A percentile compares a stretch with the other conserved stretches of the same genome.
Conservation (phyloP, 352 stramenopile genomes). For the Phytophthora colocasiae region DNA sequence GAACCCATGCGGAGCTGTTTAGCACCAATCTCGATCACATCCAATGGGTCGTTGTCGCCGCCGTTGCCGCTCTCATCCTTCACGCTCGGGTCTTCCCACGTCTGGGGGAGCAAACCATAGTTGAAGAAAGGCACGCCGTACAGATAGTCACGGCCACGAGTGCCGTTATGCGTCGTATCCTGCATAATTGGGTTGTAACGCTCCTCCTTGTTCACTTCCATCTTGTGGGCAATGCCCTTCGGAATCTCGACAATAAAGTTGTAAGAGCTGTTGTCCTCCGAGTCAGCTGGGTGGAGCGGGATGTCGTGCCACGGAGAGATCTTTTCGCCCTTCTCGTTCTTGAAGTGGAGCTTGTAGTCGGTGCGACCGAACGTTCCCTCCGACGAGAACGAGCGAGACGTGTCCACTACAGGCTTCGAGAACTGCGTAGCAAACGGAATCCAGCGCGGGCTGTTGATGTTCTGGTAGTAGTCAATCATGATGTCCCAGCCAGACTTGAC, state of each 20-base stretch:
- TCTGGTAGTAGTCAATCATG: slow-evolving; percentile 99
- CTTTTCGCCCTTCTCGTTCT: slow-evolving; percentile 67
- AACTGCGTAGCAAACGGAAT: slow-evolving; percentile 85
- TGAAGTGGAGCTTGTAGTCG: slow-evolving; percentile 82
- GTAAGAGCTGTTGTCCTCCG: slow-evolving; percentile 70
- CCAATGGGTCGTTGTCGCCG: slow-evolving; percentile 98
- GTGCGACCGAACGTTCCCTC: slow-evolving; percentile 72
- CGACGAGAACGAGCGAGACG: slow-evolving; percentile 56
- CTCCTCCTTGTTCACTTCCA: slow-evolving; percentile 98
- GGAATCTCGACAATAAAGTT: slow-evolving; percentile 99
- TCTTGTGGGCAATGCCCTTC: slow-evolving; percentile 98
- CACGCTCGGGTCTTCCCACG: slow-evolving; percentile 97
- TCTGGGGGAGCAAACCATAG: slow-evolving; percentile 98
- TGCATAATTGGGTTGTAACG: slow-evolving; percentile 98
- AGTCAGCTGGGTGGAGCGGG: slow-evolving; percentile 72
- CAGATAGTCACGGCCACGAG: slow-evolving; percentile 95
- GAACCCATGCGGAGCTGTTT: slow-evolving; percentile 94
- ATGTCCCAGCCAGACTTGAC: slow-evolving; percentile 98
- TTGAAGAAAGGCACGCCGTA: slow-evolving; percentile 99
- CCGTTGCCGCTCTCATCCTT: slow-evolving; percentile 89
- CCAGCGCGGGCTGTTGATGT: slow-evolving; percentile 90
- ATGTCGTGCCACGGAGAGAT: slow-evolving; percentile 99
- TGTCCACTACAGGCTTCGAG: slow-evolving; percentile 52
- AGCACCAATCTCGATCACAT: slow-evolving; percentile 98
- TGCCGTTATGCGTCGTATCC: slow-evolving; percentile 97